Evolutionary conservation across 805 yeast genomes (phyloP), one percentile per base, ranked within the genome.

Genomic region (Metschnikowia lunata): DNA sequence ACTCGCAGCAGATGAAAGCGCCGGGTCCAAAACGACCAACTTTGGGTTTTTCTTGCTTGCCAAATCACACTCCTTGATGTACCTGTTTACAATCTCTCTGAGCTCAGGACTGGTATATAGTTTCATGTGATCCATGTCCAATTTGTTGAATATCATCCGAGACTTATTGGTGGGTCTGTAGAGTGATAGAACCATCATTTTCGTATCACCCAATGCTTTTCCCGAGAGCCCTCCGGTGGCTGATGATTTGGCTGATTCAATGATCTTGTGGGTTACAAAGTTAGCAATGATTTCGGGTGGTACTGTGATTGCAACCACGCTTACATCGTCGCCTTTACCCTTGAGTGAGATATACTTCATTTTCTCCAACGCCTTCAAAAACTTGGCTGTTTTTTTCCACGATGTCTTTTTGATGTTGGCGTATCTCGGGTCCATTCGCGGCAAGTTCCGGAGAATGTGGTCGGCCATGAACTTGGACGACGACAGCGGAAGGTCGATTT

Each of bases 321-420:
- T 73, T 26, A 89, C 66, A 56, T 86, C 95, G 46, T 90, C 97
- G 32, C 83, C 93, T 57, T 88, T 86, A 7, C 96, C 97, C 53
- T 89, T 88, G 26, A 83, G 61, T 45, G 80, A 80, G 18, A 93
- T 48, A 43, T 82, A 77, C 1, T 80, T 79, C 36, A 74, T 72
- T 60, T 88, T 91, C 52, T 87, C 96, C 82, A 90, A 88, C 7
- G 85, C 82, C 58, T 88, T 91, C 43, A 91, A 66, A 57, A 83
- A 88, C 61, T 89, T 90, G 11, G 89, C 76, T 4, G 91, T 80
- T 58, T 91, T 91, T 62, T 86, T 89, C 95, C 95, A 91, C 3
- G 89, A 78, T 0, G 96, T 82, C 57, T 80, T 84, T 62, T 89
- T 90, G 46, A 85, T 75, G 52, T 77, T 82, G 33, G 82, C 76